Evolutionary conservation across 148 eudicot species (phyloP), one percentile per base, ranked within the genome.

Genomic region (Chenopodium suecicum): DNA sequence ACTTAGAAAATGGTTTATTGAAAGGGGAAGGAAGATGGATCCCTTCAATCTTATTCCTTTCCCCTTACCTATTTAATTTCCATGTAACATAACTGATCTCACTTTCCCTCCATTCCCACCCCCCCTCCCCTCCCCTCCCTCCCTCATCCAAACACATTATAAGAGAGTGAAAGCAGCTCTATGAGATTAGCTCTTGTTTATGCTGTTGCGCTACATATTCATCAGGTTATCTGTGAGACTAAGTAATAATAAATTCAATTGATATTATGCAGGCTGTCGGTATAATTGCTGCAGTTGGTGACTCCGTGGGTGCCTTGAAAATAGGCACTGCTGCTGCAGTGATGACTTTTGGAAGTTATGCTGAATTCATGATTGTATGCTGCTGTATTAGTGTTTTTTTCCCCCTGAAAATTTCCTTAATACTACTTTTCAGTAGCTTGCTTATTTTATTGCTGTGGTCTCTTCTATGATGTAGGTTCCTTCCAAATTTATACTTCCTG

Each of bases 271-370:
- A 96, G 99, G 99, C 95, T 86, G 99, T 96, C 34, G 99, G 99
- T 81, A 86, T 94, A 75, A 88, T 96, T 85, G 98, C 97, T 83
- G 98, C 91, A 20, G 89, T 92, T 54, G 98, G 98, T 23, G 94
- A 94, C 69, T 83, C 89, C 62, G 94, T 92, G 47, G 81, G 74
- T 70, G 84, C 90, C 81, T 82, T 96, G 75, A 91, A 85, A 84
- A 80, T 94, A 82, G 99, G 98, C 77, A 88, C 87, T 56, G 94
- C 99, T 72, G 98, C 95, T 84, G 99, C 98, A 64, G 83, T 96
- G 34, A 94, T 96, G 99, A 90, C 93, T 62, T 96, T 80, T 89
- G 99, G 99, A 85, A 86, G 94, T 70, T 96, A 94, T 86, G 92
- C 99, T 75, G 99, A 96, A 85, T 94, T 88, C 82, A 86, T 89